Evolutionary conservation across 768 basidiomycete species (phyloP).

Genomic region (Suillus sp.): DNA sequence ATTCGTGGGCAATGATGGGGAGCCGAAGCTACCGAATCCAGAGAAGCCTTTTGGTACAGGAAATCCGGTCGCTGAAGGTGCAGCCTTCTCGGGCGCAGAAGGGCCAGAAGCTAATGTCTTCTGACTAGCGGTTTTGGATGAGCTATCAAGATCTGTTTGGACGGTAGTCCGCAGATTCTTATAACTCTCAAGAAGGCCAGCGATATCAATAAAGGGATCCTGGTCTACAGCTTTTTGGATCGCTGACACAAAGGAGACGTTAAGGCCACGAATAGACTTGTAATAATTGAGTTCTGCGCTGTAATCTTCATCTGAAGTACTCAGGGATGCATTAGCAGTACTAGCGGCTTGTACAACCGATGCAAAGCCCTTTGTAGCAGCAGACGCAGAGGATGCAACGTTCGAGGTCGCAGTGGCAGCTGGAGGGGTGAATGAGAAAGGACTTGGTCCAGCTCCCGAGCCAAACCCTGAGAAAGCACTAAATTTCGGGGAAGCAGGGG

Average conservation of each 20-base stretch:
- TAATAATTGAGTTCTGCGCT: slow-evolving; percentile 55
- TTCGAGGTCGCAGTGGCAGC: slow-evolving; percentile 20
- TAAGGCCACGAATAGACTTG: slow-evolving; percentile 72
- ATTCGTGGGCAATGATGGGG: slow-evolving; percentile 22
- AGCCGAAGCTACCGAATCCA: slow-evolving; percentile 38
- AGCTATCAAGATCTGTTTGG: slow-evolving; percentile 55
- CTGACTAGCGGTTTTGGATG: slow-evolving; percentile 20
- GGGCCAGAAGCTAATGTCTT: slow-evolving; percentile 14
- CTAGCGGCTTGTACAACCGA: slow-evolving; percentile 18
- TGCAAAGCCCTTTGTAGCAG: slow-evolving; percentile 14
- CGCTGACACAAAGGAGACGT: slow-evolving; percentile 62
- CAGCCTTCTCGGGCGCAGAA: slow-evolving; percentile 20
- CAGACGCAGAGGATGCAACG: slow-evolving; percentile 18
- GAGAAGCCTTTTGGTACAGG: slow-evolving; percentile 42
- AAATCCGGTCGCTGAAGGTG: slow-evolving; percentile 15
- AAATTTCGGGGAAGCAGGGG: slow-evolving; percentile 46
- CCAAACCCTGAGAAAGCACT: slow-evolving; percentile 57
- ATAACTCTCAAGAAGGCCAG: slow-evolving; percentile 59
- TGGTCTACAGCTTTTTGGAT: slow-evolving; percentile 59
- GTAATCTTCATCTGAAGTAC: slow-evolving; percentile 31
- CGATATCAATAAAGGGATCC: slow-evolving; percentile 72
- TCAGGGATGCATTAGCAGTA: slow-evolving; percentile 37
- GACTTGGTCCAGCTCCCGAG: slow-evolving; percentile 27
- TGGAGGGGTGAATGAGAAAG: slow-evolving; percentile 45
- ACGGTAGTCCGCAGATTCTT: slow-evolving; percentile 54